Evolutionary conservation across 306 rosid species (phyloP).

Genomic region (Phaseolus lunatus): DNA sequence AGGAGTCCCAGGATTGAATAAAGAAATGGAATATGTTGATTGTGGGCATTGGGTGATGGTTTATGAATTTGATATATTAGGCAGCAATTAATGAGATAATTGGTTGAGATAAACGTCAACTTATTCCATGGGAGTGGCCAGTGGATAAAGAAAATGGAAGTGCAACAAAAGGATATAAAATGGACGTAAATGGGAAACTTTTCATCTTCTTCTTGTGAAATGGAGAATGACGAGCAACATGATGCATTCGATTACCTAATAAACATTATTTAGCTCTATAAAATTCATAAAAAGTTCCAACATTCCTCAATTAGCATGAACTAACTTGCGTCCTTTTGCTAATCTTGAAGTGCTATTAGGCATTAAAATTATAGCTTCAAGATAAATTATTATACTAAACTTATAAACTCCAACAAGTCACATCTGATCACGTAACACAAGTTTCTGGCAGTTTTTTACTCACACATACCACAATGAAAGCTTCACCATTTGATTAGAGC

Average conservation of each 20-base stretch:
- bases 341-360: conserved; percentile 34
- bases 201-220: conserved; percentile 34
- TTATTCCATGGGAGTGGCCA: conserved; percentile 37
- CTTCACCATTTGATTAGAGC: conserved; percentile 23
- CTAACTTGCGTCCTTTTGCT: conserved; percentile 20
- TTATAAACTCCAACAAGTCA: conserved; percentile 20
- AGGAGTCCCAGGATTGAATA: neutral
- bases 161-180: conserved; percentile 42
- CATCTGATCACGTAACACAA: conserved; percentile 44
- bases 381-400: neutral
- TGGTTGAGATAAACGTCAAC: conserved; percentile 38
- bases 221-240: conserved; percentile 51
- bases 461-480: conserved; percentile 33
- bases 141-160: conserved; percentile 41
- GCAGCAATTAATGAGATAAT: conserved; percentile 3
- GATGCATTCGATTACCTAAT: conserved; percentile 48
- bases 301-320: conserved; percentile 47
- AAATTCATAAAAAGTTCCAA: conserved; percentile 36
- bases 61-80: conserved; percentile 7
- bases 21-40: neutral
- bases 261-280: conserved; percentile 26
- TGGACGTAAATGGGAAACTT: conserved; percentile 25
- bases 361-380: conserved; percentile 26
- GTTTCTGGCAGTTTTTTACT: conserved; percentile 40
- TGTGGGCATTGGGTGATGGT: neutral